Evolutionary conservation across 202 grass and related monocot species (phyloP).

Genomic region (Zizania palustris): DNA sequence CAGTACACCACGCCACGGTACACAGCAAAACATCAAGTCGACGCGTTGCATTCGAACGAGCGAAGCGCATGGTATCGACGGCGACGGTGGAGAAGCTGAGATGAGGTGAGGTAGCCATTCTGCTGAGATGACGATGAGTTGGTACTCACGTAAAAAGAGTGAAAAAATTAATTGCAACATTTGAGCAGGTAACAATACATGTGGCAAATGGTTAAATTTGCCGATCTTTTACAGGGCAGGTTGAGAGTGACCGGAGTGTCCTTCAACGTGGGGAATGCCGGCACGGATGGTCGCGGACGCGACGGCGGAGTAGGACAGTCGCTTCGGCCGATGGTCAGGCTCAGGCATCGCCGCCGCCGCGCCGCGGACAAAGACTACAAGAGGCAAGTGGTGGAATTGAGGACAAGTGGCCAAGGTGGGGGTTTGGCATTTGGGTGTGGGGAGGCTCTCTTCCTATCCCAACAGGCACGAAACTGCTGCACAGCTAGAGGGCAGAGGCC

Average conservation of each 20-base stretch:
- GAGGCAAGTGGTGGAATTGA: neutral
- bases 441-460: slow-evolving; percentile 14
- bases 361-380: neutral
- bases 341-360: slow-evolving; percentile 31
- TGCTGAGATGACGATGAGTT: too few species aligned
- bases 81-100: too few species aligned
- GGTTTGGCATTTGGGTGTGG: neutral
- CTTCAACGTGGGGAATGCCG: slow-evolving; percentile 57
- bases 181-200: too few species aligned
- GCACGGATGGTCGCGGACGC: slow-evolving; percentile 20
- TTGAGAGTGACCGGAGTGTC: slow-evolving; percentile 44
- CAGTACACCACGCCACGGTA: too few species aligned
- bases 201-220: too few species aligned
- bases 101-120: too few species aligned
- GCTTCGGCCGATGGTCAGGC: slow-evolving; percentile 44
- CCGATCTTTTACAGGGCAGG: slow-evolving; percentile 63
- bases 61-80: too few species aligned
- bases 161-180: too few species aligned
- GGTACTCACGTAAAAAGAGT: too few species aligned
- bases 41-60: too few species aligned
- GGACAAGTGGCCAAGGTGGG: neutral
- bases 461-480: too few species aligned
- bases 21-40: too few species aligned
- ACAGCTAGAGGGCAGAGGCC: slow-evolving; percentile 1
- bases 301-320: slow-evolving; percentile 3